These are phyloP conservation scores for Mycena galopus DNA, from an alignment of 768 basidiomycete genomes.

Conservation along the genomic window DNA sequence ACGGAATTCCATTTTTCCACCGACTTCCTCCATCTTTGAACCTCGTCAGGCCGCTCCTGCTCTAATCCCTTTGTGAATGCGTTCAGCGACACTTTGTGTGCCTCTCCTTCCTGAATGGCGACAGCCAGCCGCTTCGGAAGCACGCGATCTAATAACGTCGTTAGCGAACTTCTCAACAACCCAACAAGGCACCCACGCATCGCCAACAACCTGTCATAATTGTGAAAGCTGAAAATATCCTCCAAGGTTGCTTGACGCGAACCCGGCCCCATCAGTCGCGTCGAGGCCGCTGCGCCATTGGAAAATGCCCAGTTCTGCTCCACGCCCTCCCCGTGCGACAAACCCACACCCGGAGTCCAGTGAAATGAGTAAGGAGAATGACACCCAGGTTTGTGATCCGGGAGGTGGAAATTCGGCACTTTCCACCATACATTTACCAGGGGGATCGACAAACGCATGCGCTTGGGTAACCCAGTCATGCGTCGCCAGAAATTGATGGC, in stretches of 20 bases:
- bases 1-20: background rate
- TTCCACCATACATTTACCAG: background rate
- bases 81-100: background rate
- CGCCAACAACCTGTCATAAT: background rate
- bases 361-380: background rate
- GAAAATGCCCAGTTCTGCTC: constrained; percentile 27
- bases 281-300: constrained; percentile 1
- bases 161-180: too few species aligned
- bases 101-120: background rate
- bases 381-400: background rate
- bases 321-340: constrained; percentile 10
- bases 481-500: background rate
- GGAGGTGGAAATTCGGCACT: constrained; percentile 25
- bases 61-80: background rate
- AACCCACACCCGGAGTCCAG: constrained; percentile 1
- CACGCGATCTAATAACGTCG: too few species aligned
- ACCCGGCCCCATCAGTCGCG: background rate
- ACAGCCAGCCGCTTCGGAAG: background rate
- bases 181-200: background rate
- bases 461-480: background rate
- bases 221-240: background rate
- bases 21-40: background rate
- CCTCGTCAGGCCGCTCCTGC: background rate
- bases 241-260: background rate
- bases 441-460: background rate